Evolutionary conservation across 192 early-diverging fungal species (phyloP).

Genomic region (Jimgerdemannia flammicorona): DNA sequence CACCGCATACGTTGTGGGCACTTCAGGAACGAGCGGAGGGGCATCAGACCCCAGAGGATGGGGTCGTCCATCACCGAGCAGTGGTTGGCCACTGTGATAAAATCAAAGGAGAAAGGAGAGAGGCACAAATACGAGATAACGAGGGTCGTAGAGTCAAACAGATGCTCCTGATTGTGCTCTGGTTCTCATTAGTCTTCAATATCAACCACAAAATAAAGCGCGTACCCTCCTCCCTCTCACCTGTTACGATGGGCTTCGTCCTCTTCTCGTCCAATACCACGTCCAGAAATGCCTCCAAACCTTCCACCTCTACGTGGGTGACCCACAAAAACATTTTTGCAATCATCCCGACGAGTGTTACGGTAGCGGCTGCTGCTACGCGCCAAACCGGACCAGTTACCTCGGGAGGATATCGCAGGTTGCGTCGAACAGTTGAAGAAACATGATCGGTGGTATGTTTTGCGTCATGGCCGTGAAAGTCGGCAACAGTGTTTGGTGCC

Average conservation of each 20-base stretch:
- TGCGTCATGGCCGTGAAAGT: background rate
- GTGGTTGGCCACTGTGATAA: constrained; percentile 63
- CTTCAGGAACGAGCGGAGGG: constrained; percentile 44
- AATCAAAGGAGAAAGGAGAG: background rate
- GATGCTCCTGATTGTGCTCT: too few species aligned
- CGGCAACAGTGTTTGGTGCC: background rate
- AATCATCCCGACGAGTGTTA: constrained; percentile 20
- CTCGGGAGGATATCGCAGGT: background rate
- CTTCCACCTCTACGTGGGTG: constrained; percentile 35
- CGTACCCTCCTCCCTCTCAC: constrained; percentile 16
- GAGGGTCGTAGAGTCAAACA: background rate
- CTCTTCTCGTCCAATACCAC: constrained; percentile 51
- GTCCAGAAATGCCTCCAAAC: constrained; percentile 57
- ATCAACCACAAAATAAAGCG: background rate
- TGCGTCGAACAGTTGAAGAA: background rate
- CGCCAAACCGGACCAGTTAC: constrained; percentile 20
- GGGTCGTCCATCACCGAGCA: constrained; percentile 74
- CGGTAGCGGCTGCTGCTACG: constrained; percentile 6
- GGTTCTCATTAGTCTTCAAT: background rate
- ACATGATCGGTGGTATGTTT: background rate
- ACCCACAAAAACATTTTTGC: constrained; percentile 29
- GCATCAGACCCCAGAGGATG: constrained; percentile 69
- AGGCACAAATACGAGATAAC: background rate
- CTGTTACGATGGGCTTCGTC: constrained; percentile 60
- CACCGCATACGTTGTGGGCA: constrained; percentile 61